phyloP scores from a whole-genome alignment of 805 yeast genomes.

The Metschnikowia henanensis region DNA sequence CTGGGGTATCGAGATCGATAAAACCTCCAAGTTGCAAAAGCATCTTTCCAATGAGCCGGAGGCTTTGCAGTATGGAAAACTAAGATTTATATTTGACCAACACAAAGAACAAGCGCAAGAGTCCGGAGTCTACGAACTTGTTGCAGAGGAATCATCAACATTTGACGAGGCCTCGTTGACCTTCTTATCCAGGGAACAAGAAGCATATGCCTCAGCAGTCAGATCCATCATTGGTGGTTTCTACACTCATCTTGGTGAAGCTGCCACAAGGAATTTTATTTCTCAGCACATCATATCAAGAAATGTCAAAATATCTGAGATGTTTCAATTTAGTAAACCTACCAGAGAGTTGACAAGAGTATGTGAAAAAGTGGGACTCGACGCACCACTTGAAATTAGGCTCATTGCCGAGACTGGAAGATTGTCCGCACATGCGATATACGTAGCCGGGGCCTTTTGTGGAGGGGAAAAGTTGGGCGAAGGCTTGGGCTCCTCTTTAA shows the following conservation, averaged over 20 bases:
- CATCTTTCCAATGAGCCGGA: constrained; percentile 68
- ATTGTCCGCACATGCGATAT: constrained; percentile 77
- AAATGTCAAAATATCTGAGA: constrained; percentile 66
- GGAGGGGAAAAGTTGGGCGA: constrained; percentile 87
- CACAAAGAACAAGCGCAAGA: constrained; percentile 34
- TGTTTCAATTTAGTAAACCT: constrained; percentile 84
- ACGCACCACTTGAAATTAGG: constrained; percentile 70
- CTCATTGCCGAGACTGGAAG: constrained; percentile 94
- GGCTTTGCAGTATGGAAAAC: constrained; percentile 66
- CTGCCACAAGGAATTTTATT: constrained; percentile 66
- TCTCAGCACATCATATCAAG: constrained; percentile 77
- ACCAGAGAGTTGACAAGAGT: constrained; percentile 78
- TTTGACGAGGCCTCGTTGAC: constrained; percentile 17
- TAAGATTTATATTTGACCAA: constrained; percentile 47
- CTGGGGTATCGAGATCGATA: constrained; percentile 91
- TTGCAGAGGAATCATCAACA: constrained; percentile 22
- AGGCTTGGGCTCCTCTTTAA: constrained; percentile 87
- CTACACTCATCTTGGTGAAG: constrained; percentile 70
- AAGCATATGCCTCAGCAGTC: constrained; percentile 66
- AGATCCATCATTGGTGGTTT: constrained; percentile 83
- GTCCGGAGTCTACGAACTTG: constrained; percentile 51
- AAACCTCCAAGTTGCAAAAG: constrained; percentile 60
- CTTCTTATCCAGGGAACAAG: constrained; percentile 37
- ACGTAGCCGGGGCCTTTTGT: constrained; percentile 86
- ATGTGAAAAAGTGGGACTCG: constrained; percentile 72